Evolutionary conservation across 1,284 basidiomycete species (phyloP), one percentile per base, ranked within the genome.

Genomic region (Rhodofomes roseus): DNA sequence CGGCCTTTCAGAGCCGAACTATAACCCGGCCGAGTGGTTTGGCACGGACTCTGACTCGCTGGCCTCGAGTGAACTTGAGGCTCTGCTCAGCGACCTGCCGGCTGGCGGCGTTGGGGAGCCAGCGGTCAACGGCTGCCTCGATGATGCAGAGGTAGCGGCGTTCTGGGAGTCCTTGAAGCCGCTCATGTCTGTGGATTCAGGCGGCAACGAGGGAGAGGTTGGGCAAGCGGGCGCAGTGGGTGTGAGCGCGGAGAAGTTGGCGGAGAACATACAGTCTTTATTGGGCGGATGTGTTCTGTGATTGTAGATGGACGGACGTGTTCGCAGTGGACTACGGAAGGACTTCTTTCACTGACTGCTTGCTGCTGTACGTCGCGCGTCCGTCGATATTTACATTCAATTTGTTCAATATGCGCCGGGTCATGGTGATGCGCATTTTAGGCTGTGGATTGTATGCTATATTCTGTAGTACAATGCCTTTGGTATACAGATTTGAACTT

Each of bases 91-190:
- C 16, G 58, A 52, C 29, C 22, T 48, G 11, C 36, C 11, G 54
- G 44, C 41, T 5, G 4, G 4, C 20, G 50, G 29, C 5, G 7
- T 29, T n/a, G 1, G 23, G 2, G 46, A 50, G 53, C 22, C 37
- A 12, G 48, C 44, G n/a, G 20, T 36, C 11, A 51, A 58, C 36
- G 34, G 59, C 29, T 65, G 39, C 2, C 31, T 65, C 34, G 58
- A 43, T 9, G 62, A 66, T 29, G 52, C 67, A 37, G 66, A 71
- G 59, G 62, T 71, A 5, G 58, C 60, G 39, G 67, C 70, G 62
- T 64, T 72, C 34, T 70, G 65, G 70, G 63, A 61, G 46, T 61
- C 67, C 12, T 57, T 72, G 62, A 60, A 60, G 55, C 69, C 69
- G 14, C 60, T 72, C 22, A 51, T 70, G 23, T 34, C 5, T 11